Evolutionary conservation across 1,284 basidiomycete species (phyloP).

Genomic region (Ganoderma leucocontextum): DNA sequence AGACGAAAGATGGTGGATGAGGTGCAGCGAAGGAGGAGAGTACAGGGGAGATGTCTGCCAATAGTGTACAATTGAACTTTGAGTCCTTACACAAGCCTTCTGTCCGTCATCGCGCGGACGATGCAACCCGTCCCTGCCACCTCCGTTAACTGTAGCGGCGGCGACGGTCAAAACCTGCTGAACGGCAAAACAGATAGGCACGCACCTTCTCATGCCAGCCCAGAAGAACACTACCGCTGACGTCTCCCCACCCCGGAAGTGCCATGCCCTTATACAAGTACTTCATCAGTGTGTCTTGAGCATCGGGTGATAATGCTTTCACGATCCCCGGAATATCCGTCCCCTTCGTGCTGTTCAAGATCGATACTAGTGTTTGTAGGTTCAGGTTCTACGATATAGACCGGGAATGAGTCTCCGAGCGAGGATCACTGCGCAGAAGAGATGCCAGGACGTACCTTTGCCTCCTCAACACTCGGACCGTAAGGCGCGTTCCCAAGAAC

Average conservation of each 20-base stretch:
- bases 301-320: slow-evolving; percentile 77
- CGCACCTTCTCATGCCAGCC: slow-evolving; percentile 95
- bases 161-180: slow-evolving; percentile 9
- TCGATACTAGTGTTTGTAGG: slow-evolving; percentile 87
- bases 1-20: not conserved
- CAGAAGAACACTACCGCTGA: slow-evolving; percentile 89
- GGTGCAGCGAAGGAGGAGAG: not conserved
- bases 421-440: slow-evolving; percentile 30
- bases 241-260: slow-evolving; percentile 83
- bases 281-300: slow-evolving; percentile 97
- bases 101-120: slow-evolving; percentile 97
- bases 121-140: slow-evolving; percentile 96
- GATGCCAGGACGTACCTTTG: slow-evolving; percentile 69
- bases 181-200: slow-evolving; percentile 12
- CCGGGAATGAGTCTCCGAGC: slow-evolving; percentile 9
- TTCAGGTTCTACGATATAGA: slow-evolving; percentile 68
- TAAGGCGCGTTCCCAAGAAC: slow-evolving; percentile 85
- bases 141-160: slow-evolving; percentile 81
- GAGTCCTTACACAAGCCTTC: slow-evolving; percentile 70
- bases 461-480: slow-evolving; percentile 85
- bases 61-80: slow-evolving; percentile 27
- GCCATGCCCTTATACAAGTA: slow-evolving; percentile 98
- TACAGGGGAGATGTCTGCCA: slow-evolving; percentile 8
- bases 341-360: slow-evolving; percentile 94
- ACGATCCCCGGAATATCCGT: slow-evolving; percentile 87